phyloP scores from a whole-genome alignment of 148 eudicot species.

The Tetragonia tetragonoides region DNA sequence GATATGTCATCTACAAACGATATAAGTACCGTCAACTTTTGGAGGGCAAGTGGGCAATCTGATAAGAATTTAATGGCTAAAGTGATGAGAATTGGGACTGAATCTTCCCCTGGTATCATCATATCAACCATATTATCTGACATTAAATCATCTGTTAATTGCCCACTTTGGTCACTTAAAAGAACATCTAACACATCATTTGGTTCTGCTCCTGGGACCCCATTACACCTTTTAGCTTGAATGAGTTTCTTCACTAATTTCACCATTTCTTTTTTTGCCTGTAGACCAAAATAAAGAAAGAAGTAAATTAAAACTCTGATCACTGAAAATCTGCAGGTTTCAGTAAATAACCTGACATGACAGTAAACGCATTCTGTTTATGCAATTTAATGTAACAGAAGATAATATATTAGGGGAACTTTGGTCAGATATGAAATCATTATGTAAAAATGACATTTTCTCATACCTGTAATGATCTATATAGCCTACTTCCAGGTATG shows the following conservation, averaged over 20 bases:
- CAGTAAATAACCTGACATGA: too few species aligned
- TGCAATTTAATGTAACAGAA: too few species aligned
- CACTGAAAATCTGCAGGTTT: neutral
- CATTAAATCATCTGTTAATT: conserved; percentile 70
- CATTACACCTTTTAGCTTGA: conserved; percentile 39
- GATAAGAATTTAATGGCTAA: conserved; percentile 80
- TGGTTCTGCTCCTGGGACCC: conserved; percentile 23
- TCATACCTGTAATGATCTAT: conserved; percentile 71
- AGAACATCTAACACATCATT: conserved; percentile 76
- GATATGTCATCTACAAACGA: neutral
- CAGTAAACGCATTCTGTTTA: too few species aligned
- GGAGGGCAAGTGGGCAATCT: conserved; percentile 72
- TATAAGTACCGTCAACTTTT: conserved; percentile 49
- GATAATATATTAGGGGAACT: too few species aligned
- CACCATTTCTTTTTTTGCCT: conserved; percentile 87
- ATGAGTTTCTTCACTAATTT: conserved; percentile 61
- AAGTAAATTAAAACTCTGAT: neutral
- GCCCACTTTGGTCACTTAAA: conserved; percentile 57
- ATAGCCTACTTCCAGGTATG: conserved; percentile 79
- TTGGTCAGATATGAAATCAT: too few species aligned
- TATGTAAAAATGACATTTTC: neutral
- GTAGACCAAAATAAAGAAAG: neutral
- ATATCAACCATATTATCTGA: conserved; percentile 86
- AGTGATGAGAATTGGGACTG: conserved; percentile 82
- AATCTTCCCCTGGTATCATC: conserved; percentile 98